Conservation (phyloP, 2,329 filamentous ascomycete genomes). For the Madurella fahalii region DNA sequence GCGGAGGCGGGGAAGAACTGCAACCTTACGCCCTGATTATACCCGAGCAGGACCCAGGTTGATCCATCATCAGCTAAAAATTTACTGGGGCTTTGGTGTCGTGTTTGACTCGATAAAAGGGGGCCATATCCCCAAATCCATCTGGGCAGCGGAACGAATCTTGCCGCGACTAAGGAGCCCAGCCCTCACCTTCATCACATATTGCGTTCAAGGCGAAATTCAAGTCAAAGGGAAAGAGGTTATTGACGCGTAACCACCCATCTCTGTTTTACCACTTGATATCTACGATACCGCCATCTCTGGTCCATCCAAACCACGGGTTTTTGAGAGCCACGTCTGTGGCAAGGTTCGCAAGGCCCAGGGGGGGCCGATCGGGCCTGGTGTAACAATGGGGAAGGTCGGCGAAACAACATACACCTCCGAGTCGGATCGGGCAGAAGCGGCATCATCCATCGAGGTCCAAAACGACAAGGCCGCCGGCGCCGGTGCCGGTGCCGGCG, state of each 20-base stretch:
- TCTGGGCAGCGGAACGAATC: neutral
- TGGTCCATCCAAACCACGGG: neutral
- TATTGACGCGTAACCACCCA: too few species aligned
- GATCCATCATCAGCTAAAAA: neutral
- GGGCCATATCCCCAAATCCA: neutral
- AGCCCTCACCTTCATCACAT: neutral
- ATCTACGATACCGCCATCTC: too few species aligned
- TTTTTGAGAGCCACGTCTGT: neutral
- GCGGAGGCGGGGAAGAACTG: neutral
- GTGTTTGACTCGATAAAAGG: neutral
- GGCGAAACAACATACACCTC: constrained; percentile 11
- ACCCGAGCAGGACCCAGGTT: neutral
- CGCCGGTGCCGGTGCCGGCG: neutral
- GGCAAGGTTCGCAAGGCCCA: neutral
- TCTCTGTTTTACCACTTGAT: too few species aligned
- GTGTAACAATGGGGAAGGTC: constrained; percentile 11
- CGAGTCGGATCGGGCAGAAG: constrained; percentile 19
- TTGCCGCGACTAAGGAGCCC: neutral
- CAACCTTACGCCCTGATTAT: constrained; percentile 16
- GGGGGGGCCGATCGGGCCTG: neutral
- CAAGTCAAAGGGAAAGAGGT: neutral
- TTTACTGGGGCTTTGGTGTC: neutral
- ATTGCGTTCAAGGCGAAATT: neutral
- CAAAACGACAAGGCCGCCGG: neutral
- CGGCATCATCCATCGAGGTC: neutral